A percentile compares a stretch with the other conserved stretches of the same genome.
Evolutionary conservation across 78 protist genomes (phyloP).

Genomic region (Dictyostelium capitatum): DNA sequence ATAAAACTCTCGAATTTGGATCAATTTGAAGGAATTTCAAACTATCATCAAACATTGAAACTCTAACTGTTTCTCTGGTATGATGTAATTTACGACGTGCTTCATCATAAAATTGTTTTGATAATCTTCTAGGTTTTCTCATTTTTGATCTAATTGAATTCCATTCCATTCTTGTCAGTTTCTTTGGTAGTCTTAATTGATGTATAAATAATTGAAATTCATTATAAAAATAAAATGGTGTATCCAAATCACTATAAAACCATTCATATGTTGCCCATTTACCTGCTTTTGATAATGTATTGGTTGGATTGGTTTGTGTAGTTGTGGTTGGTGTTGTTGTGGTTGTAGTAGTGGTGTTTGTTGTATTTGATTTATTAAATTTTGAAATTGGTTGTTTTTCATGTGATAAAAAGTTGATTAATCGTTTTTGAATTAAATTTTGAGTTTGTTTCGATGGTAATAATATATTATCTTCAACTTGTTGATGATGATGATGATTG

Average conservation of each 20-base stretch:
- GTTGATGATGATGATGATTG: background rate
- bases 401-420: slow-evolving; percentile 26
- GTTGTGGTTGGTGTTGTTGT: background rate
- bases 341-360: background rate
- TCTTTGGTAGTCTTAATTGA: slow-evolving; percentile 25
- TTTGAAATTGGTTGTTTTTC: background rate
- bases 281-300: slow-evolving; percentile 19
- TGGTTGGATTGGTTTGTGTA: background rate
- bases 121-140: slow-evolving; percentile 70
- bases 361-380: background rate
- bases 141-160: slow-evolving; percentile 47
- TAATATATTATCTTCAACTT: background rate
- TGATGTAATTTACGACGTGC: slow-evolving; percentile 56
- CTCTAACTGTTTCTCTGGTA: slow-evolving; percentile 48
- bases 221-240: slow-evolving; percentile 68
- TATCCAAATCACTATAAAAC: slow-evolving; percentile 75
- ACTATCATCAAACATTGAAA: slow-evolving; percentile 41
- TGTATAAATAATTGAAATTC: slow-evolving; percentile 55
- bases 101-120: slow-evolving; percentile 47
- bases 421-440: slow-evolving; percentile 32
- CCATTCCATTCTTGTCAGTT: slow-evolving; percentile 59
- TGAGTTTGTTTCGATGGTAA: slow-evolving; percentile 28
- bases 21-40: slow-evolving; percentile 46
- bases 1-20: slow-evolving; percentile 48
- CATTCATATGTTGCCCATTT: slow-evolving; percentile 73